Base-by-base conservation (phyloP, 352 stramenopile genomes). In the Pilasporangium apinafurcum region DNA sequence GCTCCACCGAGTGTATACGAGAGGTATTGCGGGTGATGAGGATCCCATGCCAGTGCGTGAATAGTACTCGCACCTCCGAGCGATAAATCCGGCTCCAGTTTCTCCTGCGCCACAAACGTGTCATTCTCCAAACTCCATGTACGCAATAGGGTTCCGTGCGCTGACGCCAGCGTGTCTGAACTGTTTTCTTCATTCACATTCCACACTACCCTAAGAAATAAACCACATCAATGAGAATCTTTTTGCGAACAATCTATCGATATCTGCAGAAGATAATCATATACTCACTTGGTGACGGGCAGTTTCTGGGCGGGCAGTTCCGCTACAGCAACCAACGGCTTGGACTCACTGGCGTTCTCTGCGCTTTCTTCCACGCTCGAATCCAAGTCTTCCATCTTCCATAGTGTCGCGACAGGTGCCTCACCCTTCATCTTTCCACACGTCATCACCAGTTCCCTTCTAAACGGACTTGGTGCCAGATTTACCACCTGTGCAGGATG, bases 41-140 rank as follows among this genome's bases (percentile, higher is more conserved):
- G 87, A 22, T 96, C 83, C 83, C 83, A 96, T 10, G 58, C 58
- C 36, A 92, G 51, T 0, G 68, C 59, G 0, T 45, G 62, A 2
- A 83, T 50, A 5, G 52, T 30, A 22, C 57, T 51, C 30, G 54
- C 49, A 0, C 68, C 48, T 1, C 41, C 56, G 21, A 80, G 51
- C 12, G 69, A 72, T 28, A 83, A 44, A n/a, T 85, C 70, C 39
- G 83, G 55, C 40, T 72, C 52, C 21, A 79, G 50, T 22, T 65
- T 69, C 22, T 77, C 49, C 36, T 78, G 56, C 14, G 56, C 37
- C n/a, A 52, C 48, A 5, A 76, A 33, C 18, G 55, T 44, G 22
- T 52, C 58, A 30, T 59, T 58, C 33, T 65, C 36, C 8, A 87
- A 36, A 26, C 68, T 61, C 77, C 77, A 90, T 24, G 73, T 76